Evolutionary conservation across 805 yeast species (phyloP), one percentile per base, ranked within the genome.

Genomic region (Vanderwaltozyma verrucispora): DNA sequence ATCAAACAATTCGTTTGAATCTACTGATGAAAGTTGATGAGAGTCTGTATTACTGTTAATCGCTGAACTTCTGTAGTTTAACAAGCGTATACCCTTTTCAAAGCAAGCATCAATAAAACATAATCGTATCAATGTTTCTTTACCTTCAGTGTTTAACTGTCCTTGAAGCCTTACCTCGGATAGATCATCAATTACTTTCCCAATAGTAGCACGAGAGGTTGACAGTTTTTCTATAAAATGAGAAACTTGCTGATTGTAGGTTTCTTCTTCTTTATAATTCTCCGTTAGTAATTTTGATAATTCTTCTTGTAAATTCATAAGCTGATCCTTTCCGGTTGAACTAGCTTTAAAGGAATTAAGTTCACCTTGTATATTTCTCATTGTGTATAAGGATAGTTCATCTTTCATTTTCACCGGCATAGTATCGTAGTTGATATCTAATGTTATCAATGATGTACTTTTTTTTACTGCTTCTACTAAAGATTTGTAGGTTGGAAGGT

Each of bases 301-400:
- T 41, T 64, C 65, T 34, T 74, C 72, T 46, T 79, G 85, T 3
- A 84, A 74, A 3, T 77, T 69, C 46, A 72, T 67, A 35, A 80
- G 59, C 37, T 77, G 83, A 36, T 39, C 42, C 4, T 21, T 16
- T 14, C 34, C 29, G 19, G 27, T 21, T 15, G 27, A 36, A 9
- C 35, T 25, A 21, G 35, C 36, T 8, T 41, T 45, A 5, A 49
- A 46, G 14, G 43, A 49, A 29, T 54, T 49, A 23, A 79, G 56
- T 36, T 74, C 70, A 17, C 62, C 56, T 48, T 80, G 88, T 76
- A 86, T 77, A 56, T 88, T 88, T 50, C 79, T 73, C 76, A 88
- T 77, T 10, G 89, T 77, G 53, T 80, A 80, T 18, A 83, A 64
- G 0, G 94, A 85, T 34, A 87, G 69, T 40, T 72, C 72, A 41